Evolutionary conservation across 2,329 filamentous ascomycete genomes (phyloP), one percentile per base, ranked within the genome.

Genomic region (Pseudogymnoascus sp.): DNA sequence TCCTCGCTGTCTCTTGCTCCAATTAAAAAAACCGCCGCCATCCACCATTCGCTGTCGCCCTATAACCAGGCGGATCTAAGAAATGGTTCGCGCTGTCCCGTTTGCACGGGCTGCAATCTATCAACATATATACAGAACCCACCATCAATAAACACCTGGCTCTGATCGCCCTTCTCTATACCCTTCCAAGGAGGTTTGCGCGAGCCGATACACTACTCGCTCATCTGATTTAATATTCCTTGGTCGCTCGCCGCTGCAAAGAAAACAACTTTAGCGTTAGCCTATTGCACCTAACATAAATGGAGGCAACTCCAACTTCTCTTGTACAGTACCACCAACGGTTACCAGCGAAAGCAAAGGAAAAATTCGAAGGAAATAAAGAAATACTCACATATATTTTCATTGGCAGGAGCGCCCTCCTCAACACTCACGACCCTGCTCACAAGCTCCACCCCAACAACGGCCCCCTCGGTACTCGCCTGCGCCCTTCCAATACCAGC

Each of bases 361-460:
- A 13, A 7, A 33, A 10, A 6, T 13, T 5, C 15, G 1, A 33
- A 13, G 29, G 18, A 35, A 55, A 33, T 15, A 55, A 29, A n/a
- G 13, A 55, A 33, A 35, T 55, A 55, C 48, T 55, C 48, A 55
- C 48, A 21, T 55, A 55, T 55, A 55, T 55, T 10, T 35, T 33
- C 29, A 21, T 55, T 55, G 33, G 48, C 5, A 10, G 33, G 27
- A 13, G 48, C 48, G n/a, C 5, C 9, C 9, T 55, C 29, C 29
- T 12, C 18, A 21, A 55, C 48, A 5, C 15, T 35, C n/a, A 55
- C 9, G 29, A 35, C 48, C 9, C 48, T 55, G n/a, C 48, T 55
- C 29, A 55, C 48, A 21, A 55, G 48, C 15, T 55, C 48, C 15
- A 55, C 48, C 29, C 48, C 48, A 35, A 55, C 48, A 55, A 35